Evolutionary conservation across 23 red algal genomes (phyloP).

Genomic region (Gracilaria vermiculophylla): DNA sequence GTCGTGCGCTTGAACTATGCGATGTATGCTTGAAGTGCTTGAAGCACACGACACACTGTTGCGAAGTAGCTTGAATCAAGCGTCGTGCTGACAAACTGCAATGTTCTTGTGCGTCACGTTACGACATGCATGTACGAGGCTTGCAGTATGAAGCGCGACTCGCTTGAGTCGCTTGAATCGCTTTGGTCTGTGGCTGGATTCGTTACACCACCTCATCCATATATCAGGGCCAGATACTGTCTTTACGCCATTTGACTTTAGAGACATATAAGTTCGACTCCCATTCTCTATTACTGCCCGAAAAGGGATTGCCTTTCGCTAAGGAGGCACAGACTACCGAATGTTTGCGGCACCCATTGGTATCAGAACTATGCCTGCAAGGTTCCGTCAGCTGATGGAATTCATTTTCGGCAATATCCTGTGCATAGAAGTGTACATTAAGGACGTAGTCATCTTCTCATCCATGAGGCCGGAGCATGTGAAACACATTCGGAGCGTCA

Average conservation of each 20-base stretch:
- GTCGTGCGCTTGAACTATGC: too few species aligned
- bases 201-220: too few species aligned
- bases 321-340: background rate
- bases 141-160: too few species aligned
- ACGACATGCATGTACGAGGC: too few species aligned
- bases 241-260: background rate
- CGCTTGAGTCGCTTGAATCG: too few species aligned
- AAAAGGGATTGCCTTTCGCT: background rate
- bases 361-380: slow-evolving; percentile 11
- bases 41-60: too few species aligned
- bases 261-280: slow-evolving; percentile 10
- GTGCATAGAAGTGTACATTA: slow-evolving; percentile 5
- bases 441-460: slow-evolving; percentile 12
- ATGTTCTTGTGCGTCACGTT: too few species aligned
- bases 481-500: background rate
- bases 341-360: background rate
- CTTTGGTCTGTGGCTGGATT: too few species aligned
- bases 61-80: too few species aligned
- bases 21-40: too few species aligned
- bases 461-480: background rate
- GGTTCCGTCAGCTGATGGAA: slow-evolving; percentile 6
- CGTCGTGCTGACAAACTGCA: too few species aligned
- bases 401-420: background rate
- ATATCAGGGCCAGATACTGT: background rate
- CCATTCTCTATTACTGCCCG: background rate